A percentile compares a stretch with the other conserved stretches of the same genome.
Conservation (phyloP, 1,139 yeast genomes). For the Geotrichum histeridarum region DNA sequence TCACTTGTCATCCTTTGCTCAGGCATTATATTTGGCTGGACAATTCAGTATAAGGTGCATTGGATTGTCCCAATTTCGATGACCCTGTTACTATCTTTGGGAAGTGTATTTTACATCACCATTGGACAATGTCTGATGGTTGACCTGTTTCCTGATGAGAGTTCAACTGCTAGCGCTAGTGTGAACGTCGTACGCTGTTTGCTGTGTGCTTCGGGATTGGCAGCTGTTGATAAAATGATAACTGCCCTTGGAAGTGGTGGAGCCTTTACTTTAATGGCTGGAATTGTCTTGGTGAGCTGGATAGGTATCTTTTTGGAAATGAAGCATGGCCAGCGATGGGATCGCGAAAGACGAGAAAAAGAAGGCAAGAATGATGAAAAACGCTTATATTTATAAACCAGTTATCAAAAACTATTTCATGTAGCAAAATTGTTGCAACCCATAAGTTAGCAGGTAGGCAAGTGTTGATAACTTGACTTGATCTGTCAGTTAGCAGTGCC, state of each 20-base stretch:
- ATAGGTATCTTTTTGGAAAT: slow-evolving; percentile 7
- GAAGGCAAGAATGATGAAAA: background rate
- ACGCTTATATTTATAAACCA: background rate
- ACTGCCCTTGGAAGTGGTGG: slow-evolving; percentile 54
- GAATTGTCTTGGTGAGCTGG: slow-evolving; percentile 27
- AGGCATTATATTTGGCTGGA: slow-evolving; percentile 64
- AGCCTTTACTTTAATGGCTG: slow-evolving; percentile 54
- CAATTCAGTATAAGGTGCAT: slow-evolving; percentile 46
- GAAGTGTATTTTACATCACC: slow-evolving; percentile 47
- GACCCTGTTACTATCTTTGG: slow-evolving; percentile 46
- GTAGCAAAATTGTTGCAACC: background rate
- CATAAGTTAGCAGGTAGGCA: background rate
- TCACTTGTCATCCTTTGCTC: slow-evolving; percentile 34
- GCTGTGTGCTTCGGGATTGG: slow-evolving; percentile 57
- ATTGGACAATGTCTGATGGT: slow-evolving; percentile 53
- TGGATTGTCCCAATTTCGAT: slow-evolving; percentile 54
- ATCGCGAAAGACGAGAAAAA: slow-evolving; percentile 10
- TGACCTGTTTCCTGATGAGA: slow-evolving; percentile 54
- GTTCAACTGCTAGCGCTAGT: slow-evolving; percentile 59
- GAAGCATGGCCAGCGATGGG: slow-evolving; percentile 16
- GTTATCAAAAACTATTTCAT: background rate
- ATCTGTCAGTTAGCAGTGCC: no score
- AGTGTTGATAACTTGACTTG: no score
- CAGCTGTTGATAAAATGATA: slow-evolving; percentile 56
- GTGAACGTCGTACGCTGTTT: slow-evolving; percentile 59